Evolutionary conservation across 371 early-diverging fungal species (phyloP), one percentile per base, ranked within the genome.

Genomic region (Mortierella sp.): DNA sequence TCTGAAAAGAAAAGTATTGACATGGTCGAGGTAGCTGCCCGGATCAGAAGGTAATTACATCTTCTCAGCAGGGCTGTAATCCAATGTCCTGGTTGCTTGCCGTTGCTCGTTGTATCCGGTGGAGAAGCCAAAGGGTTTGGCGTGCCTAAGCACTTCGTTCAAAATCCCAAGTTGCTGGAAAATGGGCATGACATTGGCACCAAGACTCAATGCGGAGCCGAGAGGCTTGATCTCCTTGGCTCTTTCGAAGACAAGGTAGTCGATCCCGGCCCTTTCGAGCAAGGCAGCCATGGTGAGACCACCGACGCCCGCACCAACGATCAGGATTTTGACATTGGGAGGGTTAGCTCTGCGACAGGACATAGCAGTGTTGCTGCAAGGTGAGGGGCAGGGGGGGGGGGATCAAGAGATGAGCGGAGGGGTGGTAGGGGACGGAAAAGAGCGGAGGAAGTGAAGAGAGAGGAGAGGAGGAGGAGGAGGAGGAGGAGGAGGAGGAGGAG

Each of bases 271-370:
- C 45, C 39, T 64, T 23, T 56, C 56, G 2, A 71, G 57, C 19
- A 71, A 23, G 2, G 61, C 47, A 7, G 51, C 71, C 0, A 71
- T 39, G 1, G 57, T 64, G 48, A 64, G 56, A 1, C 71, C 65
- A 19, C 71, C 71, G 30, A 71, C 52, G 19, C 71, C 71, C 2
- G 61, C 60, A 18, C 71, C 71, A 8, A 55, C 61, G 28, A 71
- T 71, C n/a, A 71, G 50, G 3, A 71, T 48, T 28, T 39, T 31
- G 34, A 51, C 50, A 19, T 56, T 55, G 19, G 64, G 55, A 34
- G 55, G 49, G 10, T 18, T 16, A 9, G n/a, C 12, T 23, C 23
- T 43, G 24, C 18, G 24, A 8, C 24, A 3, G 2, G 62, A 34
- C 50, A 59, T 59, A 2, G 2, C 1, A 24, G 21, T 41, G 39